Conservation (phyloP, 208 protist genomes). For the Leishmania major region DNA sequence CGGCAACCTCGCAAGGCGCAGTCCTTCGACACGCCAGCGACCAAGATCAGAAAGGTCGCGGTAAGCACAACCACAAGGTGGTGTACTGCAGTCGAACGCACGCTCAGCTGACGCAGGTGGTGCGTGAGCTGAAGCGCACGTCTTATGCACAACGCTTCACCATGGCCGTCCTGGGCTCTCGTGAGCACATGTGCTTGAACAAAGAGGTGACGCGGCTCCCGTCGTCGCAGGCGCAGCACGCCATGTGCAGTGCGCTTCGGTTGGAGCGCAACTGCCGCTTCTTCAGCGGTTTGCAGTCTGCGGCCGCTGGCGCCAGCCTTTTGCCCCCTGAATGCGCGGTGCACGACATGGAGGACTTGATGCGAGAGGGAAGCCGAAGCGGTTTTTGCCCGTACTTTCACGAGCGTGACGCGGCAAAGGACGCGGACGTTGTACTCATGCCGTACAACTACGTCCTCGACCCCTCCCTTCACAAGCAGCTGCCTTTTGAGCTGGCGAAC, state of each 20-base stretch:
- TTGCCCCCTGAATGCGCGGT: constrained; percentile 43
- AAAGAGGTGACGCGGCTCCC: constrained; percentile 71
- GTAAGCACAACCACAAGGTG: constrained; percentile 43
- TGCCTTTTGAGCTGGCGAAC: constrained; percentile 78
- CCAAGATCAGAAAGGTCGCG: neutral
- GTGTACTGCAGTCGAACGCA: constrained; percentile 98
- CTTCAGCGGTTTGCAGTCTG: constrained; percentile 56
- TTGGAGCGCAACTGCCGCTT: constrained; percentile 79
- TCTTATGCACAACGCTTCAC: constrained; percentile 71
- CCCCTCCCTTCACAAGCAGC: constrained; percentile 74
- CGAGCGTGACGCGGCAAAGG: constrained; percentile 75
- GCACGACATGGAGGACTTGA: constrained; percentile 96
- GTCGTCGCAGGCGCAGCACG: constrained; percentile 66
- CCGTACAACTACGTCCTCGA: constrained; percentile 99
- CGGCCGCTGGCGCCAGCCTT: constrained; percentile 13
- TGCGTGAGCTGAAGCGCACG: constrained; percentile 96
- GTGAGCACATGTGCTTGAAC: constrained; percentile 98
- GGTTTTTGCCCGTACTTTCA: constrained; percentile 97
- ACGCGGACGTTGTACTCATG: constrained; percentile 96
- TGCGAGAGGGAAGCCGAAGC: constrained; percentile 57
- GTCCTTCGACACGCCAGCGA: constrained; percentile 8
- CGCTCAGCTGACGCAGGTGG: constrained; percentile 97
- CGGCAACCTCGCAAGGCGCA: constrained; percentile 3
- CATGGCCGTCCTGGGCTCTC: constrained; percentile 93
- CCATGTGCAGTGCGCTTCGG: constrained; percentile 71